A percentile compares a stretch with the other conserved stretches of the same genome.
These are phyloP conservation scores for Vigna trinervia DNA, from an alignment of 306 rosid genomes.

Conservation along the genomic window DNA sequence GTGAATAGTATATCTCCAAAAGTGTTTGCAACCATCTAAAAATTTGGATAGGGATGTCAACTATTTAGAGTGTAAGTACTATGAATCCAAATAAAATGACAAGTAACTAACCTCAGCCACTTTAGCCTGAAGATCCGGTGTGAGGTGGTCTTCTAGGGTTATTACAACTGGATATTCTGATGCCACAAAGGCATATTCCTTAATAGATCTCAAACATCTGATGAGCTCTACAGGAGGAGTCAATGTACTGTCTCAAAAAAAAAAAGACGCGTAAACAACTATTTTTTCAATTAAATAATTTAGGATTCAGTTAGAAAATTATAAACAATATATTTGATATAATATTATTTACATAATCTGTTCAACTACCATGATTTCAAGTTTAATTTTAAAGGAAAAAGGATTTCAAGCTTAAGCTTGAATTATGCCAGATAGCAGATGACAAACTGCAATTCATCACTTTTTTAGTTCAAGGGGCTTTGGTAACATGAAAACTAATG, in stretches of 20 bases:
- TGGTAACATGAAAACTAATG: conserved; percentile 12
- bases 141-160: conserved; percentile 94
- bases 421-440: conserved; percentile 15
- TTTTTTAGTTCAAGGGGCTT: conserved; percentile 12
- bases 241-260: conserved; percentile 67
- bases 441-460: conserved; percentile 1
- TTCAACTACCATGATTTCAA: background rate
- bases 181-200: conserved; percentile 77
- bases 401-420: background rate
- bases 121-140: conserved; percentile 94
- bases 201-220: conserved; percentile 85
- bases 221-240: conserved; percentile 91
- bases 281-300: conserved; percentile 7
- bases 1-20: conserved; percentile 78
- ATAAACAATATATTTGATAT: background rate
- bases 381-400: background rate
- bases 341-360: conserved; percentile 1
- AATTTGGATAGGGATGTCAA: conserved; percentile 44
- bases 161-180: conserved; percentile 94
- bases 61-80: conserved; percentile 32
- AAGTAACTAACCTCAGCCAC: conserved; percentile 73
- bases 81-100: conserved; percentile 27
- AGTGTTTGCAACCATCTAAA: conserved; percentile 78
- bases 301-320: conserved; percentile 8
- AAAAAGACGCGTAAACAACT: conserved; percentile 15